phyloP scores from a whole-genome alignment of 495 filamentous ascomycete genomes.

The Aspergillus affinis region DNA sequence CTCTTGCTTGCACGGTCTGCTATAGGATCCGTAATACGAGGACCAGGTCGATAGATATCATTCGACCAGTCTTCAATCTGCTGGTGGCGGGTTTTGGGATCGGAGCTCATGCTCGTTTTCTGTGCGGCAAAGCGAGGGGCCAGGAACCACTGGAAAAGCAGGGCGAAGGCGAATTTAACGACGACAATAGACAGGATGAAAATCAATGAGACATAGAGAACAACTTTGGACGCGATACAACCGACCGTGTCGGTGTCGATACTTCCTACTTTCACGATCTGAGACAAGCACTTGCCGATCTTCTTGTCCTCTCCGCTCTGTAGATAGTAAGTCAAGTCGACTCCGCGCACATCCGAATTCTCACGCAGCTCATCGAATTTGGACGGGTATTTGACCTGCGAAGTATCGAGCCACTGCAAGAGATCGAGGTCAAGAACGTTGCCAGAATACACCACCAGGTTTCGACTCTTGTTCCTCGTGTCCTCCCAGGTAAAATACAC shows the following conservation, averaged over 20 bases:
- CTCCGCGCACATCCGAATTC: constrained; percentile 77
- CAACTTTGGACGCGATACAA: constrained; percentile 95
- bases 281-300: constrained; percentile 78
- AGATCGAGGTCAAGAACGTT: constrained; percentile 93
- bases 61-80: constrained; percentile 99
- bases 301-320: constrained; percentile 73
- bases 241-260: constrained; percentile 96
- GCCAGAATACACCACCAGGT: constrained; percentile 89
- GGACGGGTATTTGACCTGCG: constrained; percentile 74
- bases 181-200: constrained; percentile 90
- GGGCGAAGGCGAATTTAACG: constrained; percentile 84
- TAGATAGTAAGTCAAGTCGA: constrained; percentile 86
- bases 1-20: constrained; percentile 77
- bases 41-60: constrained; percentile 90
- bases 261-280: constrained; percentile 93
- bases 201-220: constrained; percentile 89
- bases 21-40: constrained; percentile 69
- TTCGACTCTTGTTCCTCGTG: constrained; percentile 81
- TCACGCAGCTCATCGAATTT: constrained; percentile 77
- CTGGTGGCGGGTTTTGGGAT: constrained; percentile 76
- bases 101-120: constrained; percentile 67
- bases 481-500: constrained; percentile 98
- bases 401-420: constrained; percentile 83
- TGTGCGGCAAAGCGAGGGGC: constrained; percentile 75
- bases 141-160: constrained; percentile 95